Evolutionary conservation across 495 filamentous ascomycete species (phyloP).

Genomic region (Oidiodendron maius): DNA sequence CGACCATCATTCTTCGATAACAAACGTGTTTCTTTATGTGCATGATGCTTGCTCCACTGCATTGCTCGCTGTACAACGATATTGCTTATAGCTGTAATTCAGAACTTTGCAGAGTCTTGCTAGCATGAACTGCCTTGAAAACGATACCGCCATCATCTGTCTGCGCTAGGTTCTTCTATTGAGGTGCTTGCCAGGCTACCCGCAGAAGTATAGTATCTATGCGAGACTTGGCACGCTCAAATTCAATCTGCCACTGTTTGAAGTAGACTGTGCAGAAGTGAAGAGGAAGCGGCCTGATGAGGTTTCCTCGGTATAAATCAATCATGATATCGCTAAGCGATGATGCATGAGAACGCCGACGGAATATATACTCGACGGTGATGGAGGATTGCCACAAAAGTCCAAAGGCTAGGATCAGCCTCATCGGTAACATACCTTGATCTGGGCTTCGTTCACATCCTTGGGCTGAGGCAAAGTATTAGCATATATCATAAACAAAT

Average conservation of each 20-base stretch:
- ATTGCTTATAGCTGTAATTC: constrained; percentile 2
- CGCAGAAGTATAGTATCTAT: constrained; percentile 27
- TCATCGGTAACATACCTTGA: constrained; percentile 97
- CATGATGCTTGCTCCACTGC: constrained; percentile 44
- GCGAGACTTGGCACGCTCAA: constrained; percentile 42
- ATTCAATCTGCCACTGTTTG: constrained; percentile 28
- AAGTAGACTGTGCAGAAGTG: constrained; percentile 12
- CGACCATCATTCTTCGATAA: no score
- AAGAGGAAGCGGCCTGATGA: constrained; percentile 35
- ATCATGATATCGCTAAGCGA: constrained; percentile 11
- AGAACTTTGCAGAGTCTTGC: neutral
- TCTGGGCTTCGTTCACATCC: constrained; percentile 90
- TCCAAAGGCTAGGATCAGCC: constrained; percentile 43
- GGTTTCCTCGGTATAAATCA: constrained; percentile 10
- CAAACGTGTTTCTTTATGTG: neutral
- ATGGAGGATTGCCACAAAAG: constrained; percentile 41
- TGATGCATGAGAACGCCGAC: constrained; percentile 13
- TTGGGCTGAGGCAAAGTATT: constrained; percentile 57
- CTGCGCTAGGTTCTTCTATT: constrained; percentile 23
- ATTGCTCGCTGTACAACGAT: constrained; percentile 55
- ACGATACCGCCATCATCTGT: constrained; percentile 20
- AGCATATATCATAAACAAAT: neutral
- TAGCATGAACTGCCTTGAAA: constrained; percentile 1
- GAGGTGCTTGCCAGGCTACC: constrained; percentile 50
- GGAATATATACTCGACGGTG: constrained; percentile 14